Conservation (phyloP, 2,329 filamentous ascomycete species). For the Fusarium guadeloupense region DNA sequence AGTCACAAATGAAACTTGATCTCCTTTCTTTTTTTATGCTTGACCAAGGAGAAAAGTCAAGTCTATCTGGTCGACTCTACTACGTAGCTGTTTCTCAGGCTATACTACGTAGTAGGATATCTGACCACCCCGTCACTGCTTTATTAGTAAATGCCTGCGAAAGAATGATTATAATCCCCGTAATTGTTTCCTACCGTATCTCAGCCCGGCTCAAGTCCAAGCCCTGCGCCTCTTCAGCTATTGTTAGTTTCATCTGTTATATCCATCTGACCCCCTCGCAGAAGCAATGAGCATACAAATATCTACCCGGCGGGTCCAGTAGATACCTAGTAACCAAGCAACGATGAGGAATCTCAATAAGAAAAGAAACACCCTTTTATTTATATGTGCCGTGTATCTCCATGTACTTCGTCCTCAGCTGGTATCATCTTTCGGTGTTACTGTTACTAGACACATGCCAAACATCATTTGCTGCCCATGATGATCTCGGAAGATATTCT, state of each 20-base stretch:
- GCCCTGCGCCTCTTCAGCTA: background rate
- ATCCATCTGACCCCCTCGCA: constrained; percentile 3
- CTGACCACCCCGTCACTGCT: too few relatives aligned
- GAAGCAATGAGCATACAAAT: constrained; percentile 21
- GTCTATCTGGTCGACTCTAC: background rate
- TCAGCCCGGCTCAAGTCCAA: background rate
- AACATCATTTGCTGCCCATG: constrained; percentile 1
- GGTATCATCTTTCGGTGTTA: background rate
- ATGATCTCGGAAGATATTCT: constrained; percentile 45
- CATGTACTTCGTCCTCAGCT: background rate
- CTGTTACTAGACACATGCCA: constrained; percentile 1
- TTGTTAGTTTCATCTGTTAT: constrained; percentile 6
- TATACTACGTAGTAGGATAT: background rate
- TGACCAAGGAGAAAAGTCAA: too few relatives aligned
- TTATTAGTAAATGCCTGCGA: too few relatives aligned
- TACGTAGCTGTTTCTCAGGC: background rate
- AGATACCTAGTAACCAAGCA: background rate
- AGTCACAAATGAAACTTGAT: too few relatives aligned
- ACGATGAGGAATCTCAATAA: background rate
- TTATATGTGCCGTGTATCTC: background rate
- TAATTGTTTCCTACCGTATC: background rate
- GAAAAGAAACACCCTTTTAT: background rate
- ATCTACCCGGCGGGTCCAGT: background rate
- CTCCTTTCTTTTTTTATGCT: too few relatives aligned
- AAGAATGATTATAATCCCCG: background rate